A percentile compares a stretch with the other conserved stretches of the same genome.
Conservation (phyloP, 495 filamentous ascomycete genomes). For the Lasiosphaeris hirsuta region DNA sequence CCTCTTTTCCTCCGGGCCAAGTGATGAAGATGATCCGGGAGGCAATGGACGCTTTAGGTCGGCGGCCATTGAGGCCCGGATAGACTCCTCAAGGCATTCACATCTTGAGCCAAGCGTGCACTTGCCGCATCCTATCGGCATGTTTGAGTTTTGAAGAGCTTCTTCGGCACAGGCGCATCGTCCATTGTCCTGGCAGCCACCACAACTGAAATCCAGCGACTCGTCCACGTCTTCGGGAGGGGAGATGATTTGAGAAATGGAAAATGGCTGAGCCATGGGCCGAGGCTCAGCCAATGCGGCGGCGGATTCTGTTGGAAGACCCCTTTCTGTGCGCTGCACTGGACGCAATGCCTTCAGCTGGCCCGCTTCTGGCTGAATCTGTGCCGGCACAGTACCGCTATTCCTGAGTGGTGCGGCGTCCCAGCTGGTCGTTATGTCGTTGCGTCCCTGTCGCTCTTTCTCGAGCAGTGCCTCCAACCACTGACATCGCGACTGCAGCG, state of each 20-base stretch:
- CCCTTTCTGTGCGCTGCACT: conserved; percentile 25
- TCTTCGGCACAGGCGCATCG: conserved; percentile 53
- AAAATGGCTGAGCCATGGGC: conserved; percentile 34
- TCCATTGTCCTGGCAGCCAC: conserved; percentile 46
- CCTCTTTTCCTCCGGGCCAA: conserved; percentile 54
- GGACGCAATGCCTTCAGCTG: conserved; percentile 13
- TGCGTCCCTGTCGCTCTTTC: conserved; percentile 35
- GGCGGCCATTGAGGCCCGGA: conserved; percentile 26
- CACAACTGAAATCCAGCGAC: conserved; percentile 41
- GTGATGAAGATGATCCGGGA: conserved; percentile 38
- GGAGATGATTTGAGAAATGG: conserved; percentile 48
- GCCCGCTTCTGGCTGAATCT: conserved; percentile 6
- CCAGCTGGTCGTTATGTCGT: conserved; percentile 16
- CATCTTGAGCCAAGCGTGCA: conserved; percentile 59
- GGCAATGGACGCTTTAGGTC: conserved; percentile 43
- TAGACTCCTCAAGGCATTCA: conserved; percentile 67
- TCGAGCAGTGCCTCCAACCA: conserved; percentile 42
- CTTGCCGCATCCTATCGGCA: conserved; percentile 57
- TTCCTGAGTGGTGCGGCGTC: conserved; percentile 14
- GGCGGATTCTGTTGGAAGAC: neutral
- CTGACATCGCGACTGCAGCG: conserved; percentile 40
- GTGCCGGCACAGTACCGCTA: conserved; percentile 8
- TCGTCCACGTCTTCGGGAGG: conserved; percentile 36
- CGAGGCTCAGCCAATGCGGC: conserved; percentile 27
- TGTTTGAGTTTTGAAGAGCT: conserved; percentile 35